Evolutionary conservation across 257 asterid species (phyloP), one percentile per base, ranked within the genome.

Genomic region (Solanum paucissectum): DNA sequence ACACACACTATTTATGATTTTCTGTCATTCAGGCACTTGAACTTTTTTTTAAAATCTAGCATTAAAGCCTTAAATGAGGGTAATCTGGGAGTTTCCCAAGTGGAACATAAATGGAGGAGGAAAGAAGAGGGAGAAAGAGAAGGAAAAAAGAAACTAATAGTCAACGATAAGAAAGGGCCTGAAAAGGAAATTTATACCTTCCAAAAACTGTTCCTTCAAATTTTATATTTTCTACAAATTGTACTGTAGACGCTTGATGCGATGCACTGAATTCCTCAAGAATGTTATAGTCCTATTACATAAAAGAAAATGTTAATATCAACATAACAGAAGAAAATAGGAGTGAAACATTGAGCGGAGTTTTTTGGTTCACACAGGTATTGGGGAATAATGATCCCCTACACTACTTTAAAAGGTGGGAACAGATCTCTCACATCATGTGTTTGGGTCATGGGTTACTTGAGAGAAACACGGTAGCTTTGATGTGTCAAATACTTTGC

Each of bases 191-290:
- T 29, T 27, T 81, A 49, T 92, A 95, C 99, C 99, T 95, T 88
- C 94, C 98, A 85, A 95, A 97, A 33, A 95, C 86, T 37, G 98
- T 94, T 89, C 94, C 96, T 84, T 92, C 91, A 42, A 94, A 88
- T 88, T 92, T 88, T 72, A 90, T 21, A 89, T 89, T 89, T 83
- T 87, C 87, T 92, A 86, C 44, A 85, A 97, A 97, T 85, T 93
- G 96, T 90, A 97, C 91, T 2, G 95, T 94, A 87, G 99, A 91
- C 38, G 99, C 95, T 94, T 95, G 98, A 91, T 94, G 93, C 34
- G 90, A 82, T 36, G 98, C 99, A 87, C 58, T 92, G 88, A 97
- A 97, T 89, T 87, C 83, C 93, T 97, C 99, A 83, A 97, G 94
- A 83, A 97, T 93, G 90, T 88, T 87, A 27, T 79, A 87, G 93